Evolutionary conservation across 805 yeast species (phyloP).

Genomic region (Jamesozyma hellenica): DNA sequence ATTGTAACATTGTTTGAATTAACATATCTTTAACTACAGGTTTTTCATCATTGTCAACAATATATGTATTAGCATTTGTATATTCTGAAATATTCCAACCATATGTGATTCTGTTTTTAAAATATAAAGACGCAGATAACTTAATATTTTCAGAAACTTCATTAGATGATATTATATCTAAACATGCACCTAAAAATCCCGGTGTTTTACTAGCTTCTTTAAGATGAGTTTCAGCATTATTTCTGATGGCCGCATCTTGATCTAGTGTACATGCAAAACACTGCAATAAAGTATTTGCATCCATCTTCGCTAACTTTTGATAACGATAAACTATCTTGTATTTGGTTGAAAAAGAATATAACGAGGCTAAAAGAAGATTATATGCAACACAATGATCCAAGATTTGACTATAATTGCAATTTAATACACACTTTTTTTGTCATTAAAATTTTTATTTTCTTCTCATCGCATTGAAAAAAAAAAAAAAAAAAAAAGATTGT

Average conservation of each 20-base stretch:
- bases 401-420: too few relatives aligned
- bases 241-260: conserved; percentile 50
- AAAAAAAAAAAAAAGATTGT: background rate
- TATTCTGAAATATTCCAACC: conserved; percentile 42
- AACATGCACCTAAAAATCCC: conserved; percentile 75
- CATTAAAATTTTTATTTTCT: background rate
- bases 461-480: background rate
- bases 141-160: conserved; percentile 45
- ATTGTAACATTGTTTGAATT: conserved; percentile 47
- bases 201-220: conserved; percentile 45
- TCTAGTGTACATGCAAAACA: conserved; percentile 75
- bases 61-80: conserved; percentile 21
- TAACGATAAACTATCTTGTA: too few relatives aligned
- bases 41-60: conserved; percentile 60
- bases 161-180: conserved; percentile 55
- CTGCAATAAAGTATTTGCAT: conserved; percentile 53
- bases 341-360: too few relatives aligned
- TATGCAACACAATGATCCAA: too few relatives aligned
- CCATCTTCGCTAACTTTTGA: conserved; percentile 55
- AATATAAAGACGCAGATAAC: conserved; percentile 69
- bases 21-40: conserved; percentile 62
- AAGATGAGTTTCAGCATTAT: conserved; percentile 61
- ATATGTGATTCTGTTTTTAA: conserved; percentile 62
- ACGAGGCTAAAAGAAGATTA: too few relatives aligned
- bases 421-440: too few relatives aligned